Percentiles rank a stretch among this genome's conserved stretches.
These are phyloP conservation scores for Fusarium pseudograminearum DNA, from an alignment of 2,329 filamentous ascomycete species.

Conservation along the genomic window DNA sequence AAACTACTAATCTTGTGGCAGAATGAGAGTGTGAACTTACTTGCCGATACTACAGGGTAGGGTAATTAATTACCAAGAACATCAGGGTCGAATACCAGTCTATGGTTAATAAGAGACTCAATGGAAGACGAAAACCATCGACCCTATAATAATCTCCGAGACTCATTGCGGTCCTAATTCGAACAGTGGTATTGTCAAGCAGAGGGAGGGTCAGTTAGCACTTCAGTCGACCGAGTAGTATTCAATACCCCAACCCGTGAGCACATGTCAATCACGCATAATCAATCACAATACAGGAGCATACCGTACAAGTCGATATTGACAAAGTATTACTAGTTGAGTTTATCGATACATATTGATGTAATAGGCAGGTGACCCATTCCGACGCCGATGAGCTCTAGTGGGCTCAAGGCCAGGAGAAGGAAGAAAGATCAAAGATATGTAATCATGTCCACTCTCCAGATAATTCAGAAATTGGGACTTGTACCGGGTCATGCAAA, in stretches of 20 bases:
- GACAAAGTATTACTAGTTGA: conserved; percentile 40
- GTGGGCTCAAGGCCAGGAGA: conserved; percentile 1
- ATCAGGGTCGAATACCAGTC: not conserved
- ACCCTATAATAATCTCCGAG: not conserved
- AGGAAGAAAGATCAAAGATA: not conserved
- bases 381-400: conserved; percentile 5
- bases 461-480: conserved; percentile 19
- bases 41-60: not conserved
- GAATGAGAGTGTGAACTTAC: not conserved
- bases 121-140: not conserved
- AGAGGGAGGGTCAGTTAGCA: not conserved
- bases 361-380: not conserved
- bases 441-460: conserved; percentile 19
- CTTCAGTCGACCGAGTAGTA: not conserved
- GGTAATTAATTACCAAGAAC: not conserved
- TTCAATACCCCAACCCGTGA: not conserved
- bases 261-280: not conserved
- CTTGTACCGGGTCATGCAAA: conserved; percentile 1
- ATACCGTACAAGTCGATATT: conserved; percentile 9
- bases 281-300: not conserved
- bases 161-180: not conserved
- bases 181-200: not conserved
- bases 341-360: conserved; percentile 30
- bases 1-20: not conserved
- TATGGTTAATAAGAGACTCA: not conserved